phyloP scores from a whole-genome alignment of 192 early-diverging fungal genomes.

The Backusella liffmaniae region DNA sequence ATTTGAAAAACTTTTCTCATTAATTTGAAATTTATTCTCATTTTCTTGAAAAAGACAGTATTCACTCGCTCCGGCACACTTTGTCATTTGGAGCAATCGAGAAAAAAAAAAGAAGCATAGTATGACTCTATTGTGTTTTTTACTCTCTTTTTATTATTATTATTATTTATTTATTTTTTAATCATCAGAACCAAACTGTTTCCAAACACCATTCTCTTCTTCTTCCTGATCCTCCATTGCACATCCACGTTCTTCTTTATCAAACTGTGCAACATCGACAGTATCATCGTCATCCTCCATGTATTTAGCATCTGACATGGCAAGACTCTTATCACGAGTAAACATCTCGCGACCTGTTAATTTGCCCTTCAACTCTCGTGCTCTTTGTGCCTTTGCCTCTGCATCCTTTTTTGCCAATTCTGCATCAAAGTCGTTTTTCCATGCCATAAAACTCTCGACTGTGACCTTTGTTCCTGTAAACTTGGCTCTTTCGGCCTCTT shows the following conservation, averaged over 20 bases:
- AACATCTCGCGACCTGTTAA: slow-evolving; percentile 72
- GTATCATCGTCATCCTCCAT: slow-evolving; percentile 86
- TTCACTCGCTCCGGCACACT: no score
- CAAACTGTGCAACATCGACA: slow-evolving; percentile 77
- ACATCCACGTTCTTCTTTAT: slow-evolving; percentile 55
- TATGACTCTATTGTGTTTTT: no score
- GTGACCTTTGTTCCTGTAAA: slow-evolving; percentile 87
- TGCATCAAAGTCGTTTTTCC: slow-evolving; percentile 77
- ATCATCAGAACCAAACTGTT: slow-evolving; percentile 29
- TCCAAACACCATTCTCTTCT: slow-evolving; percentile 58
- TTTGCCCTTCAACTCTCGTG: slow-evolving; percentile 37
- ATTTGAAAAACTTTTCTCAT: no score
- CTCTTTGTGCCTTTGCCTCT: slow-evolving; percentile 37
- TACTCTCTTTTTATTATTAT: not conserved
- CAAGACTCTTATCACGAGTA: slow-evolving; percentile 84
- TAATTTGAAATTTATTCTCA: no score
- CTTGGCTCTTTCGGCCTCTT: slow-evolving; percentile 70
- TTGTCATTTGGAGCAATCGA: no score
- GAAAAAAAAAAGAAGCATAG: no score
- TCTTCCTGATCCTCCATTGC: slow-evolving; percentile 62
- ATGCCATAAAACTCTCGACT: slow-evolving; percentile 67
- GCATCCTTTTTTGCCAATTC: slow-evolving; percentile 62
- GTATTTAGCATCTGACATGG: slow-evolving; percentile 75
- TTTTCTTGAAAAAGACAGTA: no score
- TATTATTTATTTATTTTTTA: not conserved